Evolutionary conservation across 805 yeast genomes (phyloP), one percentile per base, ranked within the genome.

Genomic region (Hanseniaspora singularis): DNA sequence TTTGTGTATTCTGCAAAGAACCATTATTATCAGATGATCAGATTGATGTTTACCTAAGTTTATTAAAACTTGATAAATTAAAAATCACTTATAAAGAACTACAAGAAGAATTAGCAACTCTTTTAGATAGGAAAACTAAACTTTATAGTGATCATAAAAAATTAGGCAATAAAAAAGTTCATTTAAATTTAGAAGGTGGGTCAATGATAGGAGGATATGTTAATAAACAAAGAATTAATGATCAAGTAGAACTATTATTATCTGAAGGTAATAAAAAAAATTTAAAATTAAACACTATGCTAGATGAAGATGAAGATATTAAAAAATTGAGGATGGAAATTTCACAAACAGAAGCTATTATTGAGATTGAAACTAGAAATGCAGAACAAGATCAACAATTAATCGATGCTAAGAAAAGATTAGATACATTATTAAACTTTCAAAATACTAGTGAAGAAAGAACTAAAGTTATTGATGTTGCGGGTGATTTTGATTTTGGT

Each of bases 381-480:
- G 5, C 15, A 5, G 23, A 34, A 7, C 36, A 34, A 28, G 79
- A 78, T 52, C 71, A 74, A 0, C 88, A 80, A 34, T 63, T 84
- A 31, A 52, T 67, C 3, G 69, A 69, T 48, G 98, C 98, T 0
- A 81, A 83, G 54, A 75, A 74, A 38, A 67, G 88, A 42, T 65
- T 92, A 40, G 83, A 84, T 27, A 80, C 76, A 27, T 64, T 92
- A 40, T 66, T 92, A 37, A 73, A 77, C 51, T 92, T 79, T 61
- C 98, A 92, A 60, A 84, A 75, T 2, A 77, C 88, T 15, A 83
- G 94, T 6, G 84, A 88, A 1, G 94, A 86, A 60, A 71, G 99
- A 59, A 92, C 98, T 0, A 77, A 76, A 54, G 86, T 92, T 52
- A 88, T 94, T 33, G 99, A 92, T 59, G 80, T 85, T 58, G 96